phyloP scores from a whole-genome alignment of 2,329 filamentous ascomycete species.

The Chaetothyriales sp. region DNA sequence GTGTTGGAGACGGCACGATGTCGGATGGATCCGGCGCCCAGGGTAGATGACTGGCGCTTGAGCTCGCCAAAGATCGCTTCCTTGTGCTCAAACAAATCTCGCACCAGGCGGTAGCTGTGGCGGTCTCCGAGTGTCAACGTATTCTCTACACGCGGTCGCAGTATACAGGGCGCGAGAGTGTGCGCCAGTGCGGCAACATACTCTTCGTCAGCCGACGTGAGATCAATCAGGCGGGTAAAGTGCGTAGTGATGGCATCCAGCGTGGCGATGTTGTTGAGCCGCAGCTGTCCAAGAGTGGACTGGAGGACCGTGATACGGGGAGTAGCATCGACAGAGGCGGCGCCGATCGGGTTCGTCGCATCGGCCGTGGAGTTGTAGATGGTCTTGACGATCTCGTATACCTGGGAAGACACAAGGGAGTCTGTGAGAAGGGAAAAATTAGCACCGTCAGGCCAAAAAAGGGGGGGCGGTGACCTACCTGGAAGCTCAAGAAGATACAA shows the following conservation, averaged over 20 bases:
- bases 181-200: conserved; percentile 64
- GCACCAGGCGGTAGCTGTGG: conserved; percentile 76
- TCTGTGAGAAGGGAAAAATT: conserved; percentile 38
- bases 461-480: conserved; percentile 41
- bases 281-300: conserved; percentile 84
- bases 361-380: conserved; percentile 81
- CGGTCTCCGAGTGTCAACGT: conserved; percentile 91
- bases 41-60: conserved; percentile 49
- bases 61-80: conserved; percentile 89
- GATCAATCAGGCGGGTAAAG: conserved; percentile 88
- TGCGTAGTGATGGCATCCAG: conserved; percentile 96
- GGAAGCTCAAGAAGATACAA: conserved; percentile 90
- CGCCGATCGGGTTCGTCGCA: conserved; percentile 42
- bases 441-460: background rate
- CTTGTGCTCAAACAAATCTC: conserved; percentile 86
- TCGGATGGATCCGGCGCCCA: conserved; percentile 12
- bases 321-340: conserved; percentile 13
- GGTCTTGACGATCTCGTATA: conserved; percentile 96
- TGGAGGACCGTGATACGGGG: conserved; percentile 74
- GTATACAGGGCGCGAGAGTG: conserved; percentile 64
- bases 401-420: conserved; percentile 93
- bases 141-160: conserved; percentile 74
- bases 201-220: conserved; percentile 85
- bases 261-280: conserved; percentile 95
- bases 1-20: conserved; percentile 53